A percentile compares a stretch with the other conserved stretches of the same genome.
Evolutionary conservation across 2,329 filamentous ascomycete genomes (phyloP).

Genomic region (Monosporascus sp.): DNA sequence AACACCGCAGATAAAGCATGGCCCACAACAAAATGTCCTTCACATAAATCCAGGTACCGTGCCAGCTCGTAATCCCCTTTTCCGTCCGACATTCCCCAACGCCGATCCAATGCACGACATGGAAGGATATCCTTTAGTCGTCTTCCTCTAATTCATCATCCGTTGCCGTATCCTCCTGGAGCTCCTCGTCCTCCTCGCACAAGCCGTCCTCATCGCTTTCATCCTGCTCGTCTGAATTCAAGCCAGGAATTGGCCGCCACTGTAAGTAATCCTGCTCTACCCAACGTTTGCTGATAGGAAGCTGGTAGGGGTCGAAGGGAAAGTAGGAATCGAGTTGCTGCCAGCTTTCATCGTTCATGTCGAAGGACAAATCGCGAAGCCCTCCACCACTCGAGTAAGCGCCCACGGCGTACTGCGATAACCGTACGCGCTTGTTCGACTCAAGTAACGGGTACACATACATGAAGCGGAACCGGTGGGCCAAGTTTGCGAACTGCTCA

Average conservation of each 20-base stretch:
- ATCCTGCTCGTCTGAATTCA: constrained; percentile 52
- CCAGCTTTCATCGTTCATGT: constrained; percentile 64
- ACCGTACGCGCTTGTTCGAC: constrained; percentile 82
- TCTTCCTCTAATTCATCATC: constrained; percentile 41
- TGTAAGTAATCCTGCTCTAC: constrained; percentile 76
- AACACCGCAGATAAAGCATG: not conserved
- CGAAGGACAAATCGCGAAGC: constrained; percentile 46
- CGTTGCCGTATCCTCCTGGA: constrained; percentile 48
- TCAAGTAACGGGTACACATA: constrained; percentile 87
- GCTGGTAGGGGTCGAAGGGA: constrained; percentile 92
- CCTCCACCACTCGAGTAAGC: constrained; percentile 51
- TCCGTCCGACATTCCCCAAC: constrained; percentile 8
- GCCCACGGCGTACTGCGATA: constrained; percentile 63
- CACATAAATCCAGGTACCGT: constrained; percentile 15
- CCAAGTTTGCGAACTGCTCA: constrained; percentile 82
- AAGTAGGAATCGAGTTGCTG: constrained; percentile 92
- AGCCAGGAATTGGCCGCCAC: constrained; percentile 70
- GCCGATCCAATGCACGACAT: constrained; percentile 14
- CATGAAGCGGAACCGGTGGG: constrained; percentile 78
- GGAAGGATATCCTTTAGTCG: constrained; percentile 24
- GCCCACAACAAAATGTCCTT: not conserved
- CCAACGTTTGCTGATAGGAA: constrained; percentile 85
- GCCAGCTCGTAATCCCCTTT: constrained; percentile 15
- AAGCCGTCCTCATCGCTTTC: constrained; percentile 50
- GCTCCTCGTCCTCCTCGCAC: constrained; percentile 35